A percentile compares a stretch with the other conserved stretches of the same genome.
phyloP scores from a whole-genome alignment of 805 yeast species.

The Suhomyces vadensis region DNA sequence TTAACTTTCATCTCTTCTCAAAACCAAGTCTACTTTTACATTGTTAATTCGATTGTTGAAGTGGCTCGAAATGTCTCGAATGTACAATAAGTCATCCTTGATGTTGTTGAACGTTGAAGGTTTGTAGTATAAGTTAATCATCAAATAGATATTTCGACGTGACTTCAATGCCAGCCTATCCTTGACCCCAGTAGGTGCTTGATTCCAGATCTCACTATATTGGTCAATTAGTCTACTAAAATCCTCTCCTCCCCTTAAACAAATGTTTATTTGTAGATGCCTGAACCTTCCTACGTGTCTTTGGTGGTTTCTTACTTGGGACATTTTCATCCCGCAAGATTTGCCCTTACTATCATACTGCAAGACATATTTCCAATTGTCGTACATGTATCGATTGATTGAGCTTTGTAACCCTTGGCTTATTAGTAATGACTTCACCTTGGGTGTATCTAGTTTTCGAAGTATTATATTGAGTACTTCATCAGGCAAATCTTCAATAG shows the following conservation, averaged over 20 bases:
- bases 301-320: constrained; percentile 1
- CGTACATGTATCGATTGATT: constrained; percentile 9
- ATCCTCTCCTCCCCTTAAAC: constrained; percentile 3
- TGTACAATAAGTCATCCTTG: constrained; percentile 10
- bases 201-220: constrained; percentile 1
- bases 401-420: constrained; percentile 6
- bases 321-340: neutral
- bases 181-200: neutral
- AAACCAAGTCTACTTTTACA: constrained; percentile 5
- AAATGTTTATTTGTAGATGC: constrained; percentile 1
- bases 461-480: constrained; percentile 9
- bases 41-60: neutral
- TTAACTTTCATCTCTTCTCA: constrained; percentile 2
- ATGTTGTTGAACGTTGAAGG: constrained; percentile 8
- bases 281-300: constrained; percentile 1
- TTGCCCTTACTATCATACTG: constrained; percentile 3
- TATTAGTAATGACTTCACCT: constrained; percentile 7
- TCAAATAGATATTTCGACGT: constrained; percentile 2
- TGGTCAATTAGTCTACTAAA: neutral
- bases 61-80: constrained; percentile 5
- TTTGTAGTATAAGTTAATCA: constrained; percentile 10
- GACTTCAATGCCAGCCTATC: neutral
- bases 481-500: constrained; percentile 8
- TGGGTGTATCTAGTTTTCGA: constrained; percentile 3
- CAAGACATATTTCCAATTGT: constrained; percentile 8